These are phyloP conservation scores for Cylindrotheca fusiformis DNA, from an alignment of 108 stramenopile species.

Conservation along the genomic window DNA sequence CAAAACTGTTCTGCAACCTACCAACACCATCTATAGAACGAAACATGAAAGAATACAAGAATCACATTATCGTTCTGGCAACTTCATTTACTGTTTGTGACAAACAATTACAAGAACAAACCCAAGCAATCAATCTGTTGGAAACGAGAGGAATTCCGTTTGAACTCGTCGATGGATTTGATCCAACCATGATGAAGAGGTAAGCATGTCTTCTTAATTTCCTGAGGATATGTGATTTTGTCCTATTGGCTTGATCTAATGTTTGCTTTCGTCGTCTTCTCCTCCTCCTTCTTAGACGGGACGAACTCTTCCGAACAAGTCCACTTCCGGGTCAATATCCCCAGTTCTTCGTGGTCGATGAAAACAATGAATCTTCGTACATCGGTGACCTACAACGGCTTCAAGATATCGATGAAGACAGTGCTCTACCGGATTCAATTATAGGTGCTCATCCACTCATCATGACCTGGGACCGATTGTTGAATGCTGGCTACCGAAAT, in stretches of 20 bases:
- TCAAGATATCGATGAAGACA: constrained; percentile 13
- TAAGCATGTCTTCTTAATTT: not conserved
- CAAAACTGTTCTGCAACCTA: too few species aligned
- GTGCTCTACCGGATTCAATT: constrained; percentile 32
- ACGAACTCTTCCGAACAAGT: constrained; percentile 48
- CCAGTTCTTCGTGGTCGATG: constrained; percentile 62
- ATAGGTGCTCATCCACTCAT: constrained; percentile 49
- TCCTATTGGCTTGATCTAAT: too few species aligned
- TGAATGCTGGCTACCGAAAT: constrained; percentile 7
- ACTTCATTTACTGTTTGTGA: not conserved
- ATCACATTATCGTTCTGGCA: not conserved
- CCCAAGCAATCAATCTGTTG: constrained; percentile 24
- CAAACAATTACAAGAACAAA: constrained; percentile 7
- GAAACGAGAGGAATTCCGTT: constrained; percentile 15
- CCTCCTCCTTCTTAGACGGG: constrained; percentile 17
- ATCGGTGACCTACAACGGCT: constrained; percentile 19
- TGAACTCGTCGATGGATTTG: constrained; percentile 41
- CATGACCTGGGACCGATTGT: constrained; percentile 61
- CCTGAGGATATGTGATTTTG: too few species aligned
- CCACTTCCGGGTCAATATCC: constrained; percentile 62
- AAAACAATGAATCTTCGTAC: constrained; percentile 30
- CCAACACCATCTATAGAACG: too few species aligned
- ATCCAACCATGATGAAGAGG: constrained; percentile 30
- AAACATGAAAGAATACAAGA: not conserved
- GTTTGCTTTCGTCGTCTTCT: too few species aligned